Evolutionary conservation across 2,329 filamentous ascomycete genomes (phyloP).

Genomic region (Beauveria sp.): DNA sequence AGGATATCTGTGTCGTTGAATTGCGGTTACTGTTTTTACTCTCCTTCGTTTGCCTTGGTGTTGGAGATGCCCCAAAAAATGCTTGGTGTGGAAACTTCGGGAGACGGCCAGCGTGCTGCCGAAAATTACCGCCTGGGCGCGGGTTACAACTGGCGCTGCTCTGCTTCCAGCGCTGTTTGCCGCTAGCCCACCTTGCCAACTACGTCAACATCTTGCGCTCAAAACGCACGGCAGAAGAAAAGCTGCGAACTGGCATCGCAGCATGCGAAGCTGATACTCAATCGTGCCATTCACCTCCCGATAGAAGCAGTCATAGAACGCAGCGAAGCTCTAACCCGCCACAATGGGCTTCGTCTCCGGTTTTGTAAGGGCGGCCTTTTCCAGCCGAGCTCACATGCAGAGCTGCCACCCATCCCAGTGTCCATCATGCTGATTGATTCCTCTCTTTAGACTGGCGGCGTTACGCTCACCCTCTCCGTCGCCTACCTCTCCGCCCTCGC

Average conservation of each 20-base stretch:
- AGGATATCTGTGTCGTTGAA: not conserved
- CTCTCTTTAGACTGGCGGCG: constrained; percentile 57
- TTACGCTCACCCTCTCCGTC: constrained; percentile 65
- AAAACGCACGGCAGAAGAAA: constrained; percentile 4
- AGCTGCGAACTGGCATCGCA: constrained; percentile 19
- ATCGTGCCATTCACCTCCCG: constrained; percentile 11
- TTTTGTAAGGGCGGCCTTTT: constrained; percentile 49
- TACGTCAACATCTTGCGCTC: constrained; percentile 9
- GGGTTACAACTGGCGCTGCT: not conserved
- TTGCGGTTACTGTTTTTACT: not conserved
- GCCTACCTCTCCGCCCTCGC: constrained; percentile 65
- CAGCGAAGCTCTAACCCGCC: constrained; percentile 6
- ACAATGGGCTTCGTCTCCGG: constrained; percentile 67
- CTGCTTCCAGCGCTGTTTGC: constrained; percentile 11
- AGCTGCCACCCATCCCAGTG: not conserved
- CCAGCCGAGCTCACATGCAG: not conserved
- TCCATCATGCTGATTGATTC: not conserved
- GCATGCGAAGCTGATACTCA: constrained; percentile 24
- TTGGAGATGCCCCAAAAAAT: constrained; percentile 2
- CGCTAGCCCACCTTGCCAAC: constrained; percentile 9
- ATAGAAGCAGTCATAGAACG: constrained; percentile 1
- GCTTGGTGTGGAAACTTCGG: constrained; percentile 26
- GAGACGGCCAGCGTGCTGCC: constrained; percentile 7
- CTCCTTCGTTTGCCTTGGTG: not conserved
- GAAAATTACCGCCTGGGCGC: constrained; percentile 8